Evolutionary conservation across 148 eudicot genomes (phyloP), one percentile per base, ranked within the genome.

Genomic region (Drosera capensis): DNA sequence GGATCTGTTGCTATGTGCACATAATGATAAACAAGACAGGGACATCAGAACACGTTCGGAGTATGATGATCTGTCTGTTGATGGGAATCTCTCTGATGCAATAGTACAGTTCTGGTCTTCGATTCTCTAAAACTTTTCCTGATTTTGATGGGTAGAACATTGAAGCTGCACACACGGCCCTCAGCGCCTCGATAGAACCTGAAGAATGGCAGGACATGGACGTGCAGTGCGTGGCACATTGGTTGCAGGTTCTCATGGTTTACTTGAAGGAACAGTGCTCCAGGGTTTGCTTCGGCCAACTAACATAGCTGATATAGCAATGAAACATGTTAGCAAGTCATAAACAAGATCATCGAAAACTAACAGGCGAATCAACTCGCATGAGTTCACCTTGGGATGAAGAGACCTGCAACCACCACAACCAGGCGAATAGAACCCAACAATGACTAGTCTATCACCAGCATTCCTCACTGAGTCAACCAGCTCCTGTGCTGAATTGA

Each of bases 331-430:
- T 15, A 34, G 38, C 2, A 34, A 34, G 11, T 34, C 38, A 34
- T 2, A 34, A 34, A 11, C n/a, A 34, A 34, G 38, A 3, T 2
- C 11, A 34, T 11, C 0, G 13, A 34, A 34, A 5, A 5, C 9
- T 2, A 34, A 34, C n/a, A 4, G 38, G 9, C 2, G n/a, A 19
- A 6, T 8, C 8, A 28, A 25, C 16, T 20, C 5, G 14, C 0
- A 46, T 51, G 23, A 20, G 17, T 11, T 21, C 71, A 82, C 96
- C 96, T 87, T 87, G 13, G 96, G 96, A 47, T 87, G 96, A 57
- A 87, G 63, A 46, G 90, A 56, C 64, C 64, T 82, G 64, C 96
- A 87, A 26, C 94, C 94, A 24, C 96, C 96, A 77, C 96, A 87
- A 49, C 88, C 90, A 71, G 94, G 94, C 39, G 96, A 87, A 48